Conservation (phyloP, 768 basidiomycete species). For the Paxillus ammoniavirescens region DNA sequence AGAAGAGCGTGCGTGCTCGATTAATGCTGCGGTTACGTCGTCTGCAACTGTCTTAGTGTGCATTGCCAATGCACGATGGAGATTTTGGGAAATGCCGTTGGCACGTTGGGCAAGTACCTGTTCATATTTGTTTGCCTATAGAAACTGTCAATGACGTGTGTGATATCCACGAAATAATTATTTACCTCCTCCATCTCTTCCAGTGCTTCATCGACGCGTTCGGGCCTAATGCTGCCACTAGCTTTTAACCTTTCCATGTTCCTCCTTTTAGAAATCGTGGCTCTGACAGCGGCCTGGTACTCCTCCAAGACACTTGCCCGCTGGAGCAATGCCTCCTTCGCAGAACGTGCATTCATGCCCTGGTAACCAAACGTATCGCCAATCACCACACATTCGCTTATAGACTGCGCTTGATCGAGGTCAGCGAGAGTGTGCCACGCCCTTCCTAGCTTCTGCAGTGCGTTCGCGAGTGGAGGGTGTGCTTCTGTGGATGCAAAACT, state of each 20-base stretch:
- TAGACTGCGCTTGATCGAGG: conserved; percentile 86
- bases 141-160: conserved; percentile 9
- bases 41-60: conserved; percentile 89
- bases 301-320: conserved; percentile 91
- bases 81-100: conserved; percentile 89
- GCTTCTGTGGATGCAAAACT: conserved; percentile 88
- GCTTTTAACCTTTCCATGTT: conserved; percentile 88
- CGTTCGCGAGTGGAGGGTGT: conserved; percentile 80
- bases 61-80: conserved; percentile 80
- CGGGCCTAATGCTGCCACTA: conserved; percentile 80
- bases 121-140: conserved; percentile 88
- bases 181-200: conserved; percentile 90
- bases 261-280: conserved; percentile 88
- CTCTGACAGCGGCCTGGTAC: conserved; percentile 90
- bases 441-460: conserved; percentile 82
- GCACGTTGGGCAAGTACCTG: conserved; percentile 81
- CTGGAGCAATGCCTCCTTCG: conserved; percentile 90
- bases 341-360: conserved; percentile 93
- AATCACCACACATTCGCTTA: conserved; percentile 91
- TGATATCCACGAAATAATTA: conserved; percentile 3
- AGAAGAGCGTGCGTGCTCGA: conserved; percentile 90
- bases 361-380: conserved; percentile 98
- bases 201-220: conserved; percentile 85
- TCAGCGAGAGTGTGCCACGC: conserved; percentile 86
- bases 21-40: conserved; percentile 84